Evolutionary conservation across 2,329 filamentous ascomycete species (phyloP).

Genomic region (Aspergillus pseudoterreus): DNA sequence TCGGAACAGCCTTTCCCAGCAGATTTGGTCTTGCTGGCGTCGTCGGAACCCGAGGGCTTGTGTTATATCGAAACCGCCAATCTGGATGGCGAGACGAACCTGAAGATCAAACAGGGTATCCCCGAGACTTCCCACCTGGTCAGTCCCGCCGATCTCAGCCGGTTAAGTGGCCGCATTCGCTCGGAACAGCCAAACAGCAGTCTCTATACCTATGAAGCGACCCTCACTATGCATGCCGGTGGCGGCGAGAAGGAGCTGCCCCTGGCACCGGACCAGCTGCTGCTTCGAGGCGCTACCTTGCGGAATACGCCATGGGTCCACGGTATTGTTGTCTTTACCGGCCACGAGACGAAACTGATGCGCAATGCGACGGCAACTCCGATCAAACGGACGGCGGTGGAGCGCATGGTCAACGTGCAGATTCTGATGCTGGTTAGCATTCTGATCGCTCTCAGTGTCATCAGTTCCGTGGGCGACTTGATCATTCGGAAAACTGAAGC

Average conservation of each 20-base stretch:
- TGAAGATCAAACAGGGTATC: slow-evolving; percentile 97
- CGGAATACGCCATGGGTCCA: slow-evolving; percentile 97
- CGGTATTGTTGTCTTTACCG: slow-evolving; percentile 92
- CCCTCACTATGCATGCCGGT: slow-evolving; percentile 82
- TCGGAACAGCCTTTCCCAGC: slow-evolving; percentile 94
- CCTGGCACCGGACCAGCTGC: slow-evolving; percentile 84
- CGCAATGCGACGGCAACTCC: slow-evolving; percentile 94
- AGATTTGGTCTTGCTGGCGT: slow-evolving; percentile 86
- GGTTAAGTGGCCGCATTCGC: slow-evolving; percentile 78
- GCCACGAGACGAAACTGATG: slow-evolving; percentile 98
- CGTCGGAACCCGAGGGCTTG: slow-evolving; percentile 92
- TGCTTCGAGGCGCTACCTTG: slow-evolving; percentile 87
- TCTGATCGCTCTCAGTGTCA: slow-evolving; percentile 75
- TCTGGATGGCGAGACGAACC: slow-evolving; percentile 92
- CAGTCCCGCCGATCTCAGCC: slow-evolving; percentile 78
- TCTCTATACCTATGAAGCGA: slow-evolving; percentile 96
- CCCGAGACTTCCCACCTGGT: slow-evolving; percentile 88
- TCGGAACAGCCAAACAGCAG: slow-evolving; percentile 98
- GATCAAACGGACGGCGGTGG: slow-evolving; percentile 96
- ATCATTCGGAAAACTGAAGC: slow-evolving; percentile 66
- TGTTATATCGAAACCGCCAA: slow-evolving; percentile 99
- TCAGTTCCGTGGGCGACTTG: slow-evolving; percentile 88
- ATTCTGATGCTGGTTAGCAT: slow-evolving; percentile 87
- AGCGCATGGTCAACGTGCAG: slow-evolving; percentile 87
- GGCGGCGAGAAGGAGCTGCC: slow-evolving; percentile 91